Evolutionary conservation across 768 basidiomycete genomes (phyloP).

Genomic region (Chalciporus sphaerocephalus): DNA sequence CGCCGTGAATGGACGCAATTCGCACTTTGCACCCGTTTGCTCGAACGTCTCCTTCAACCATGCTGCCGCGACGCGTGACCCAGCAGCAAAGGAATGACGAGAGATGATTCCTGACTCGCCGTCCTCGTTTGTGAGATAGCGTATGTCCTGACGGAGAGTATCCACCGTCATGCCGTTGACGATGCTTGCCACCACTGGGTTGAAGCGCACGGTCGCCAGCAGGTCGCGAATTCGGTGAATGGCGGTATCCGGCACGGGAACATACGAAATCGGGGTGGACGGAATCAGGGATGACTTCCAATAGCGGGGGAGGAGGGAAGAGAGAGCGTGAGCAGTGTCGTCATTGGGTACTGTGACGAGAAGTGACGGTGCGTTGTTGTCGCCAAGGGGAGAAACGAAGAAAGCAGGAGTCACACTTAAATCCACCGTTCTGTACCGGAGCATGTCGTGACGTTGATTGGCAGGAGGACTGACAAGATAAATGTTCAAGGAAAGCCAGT

Average conservation of each 20-base stretch:
- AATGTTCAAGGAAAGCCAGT: slow-evolving; percentile 20
- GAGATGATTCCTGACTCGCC: slow-evolving; percentile 65
- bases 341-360: slow-evolving; percentile 45
- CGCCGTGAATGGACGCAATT: slow-evolving; percentile 55
- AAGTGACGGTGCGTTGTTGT: slow-evolving; percentile 37
- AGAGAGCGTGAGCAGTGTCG: slow-evolving; percentile 43
- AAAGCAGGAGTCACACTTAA: neutral
- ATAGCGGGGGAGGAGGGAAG: slow-evolving; percentile 62
- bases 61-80: slow-evolving; percentile 30
- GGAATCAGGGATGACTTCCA: slow-evolving; percentile 71
- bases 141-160: slow-evolving; percentile 65
- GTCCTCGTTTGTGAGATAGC: slow-evolving; percentile 84
- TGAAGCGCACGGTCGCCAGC: slow-evolving; percentile 57
- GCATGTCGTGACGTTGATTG: slow-evolving; percentile 17
- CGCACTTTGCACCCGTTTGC: slow-evolving; percentile 69
- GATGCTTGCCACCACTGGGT: slow-evolving; percentile 62
- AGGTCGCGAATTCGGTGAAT: slow-evolving; percentile 53
- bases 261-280: slow-evolving; percentile 39
- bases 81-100: slow-evolving; percentile 82
- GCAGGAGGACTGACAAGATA: slow-evolving; percentile 8
- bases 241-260: slow-evolving; percentile 55
- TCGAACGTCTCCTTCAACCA: slow-evolving; percentile 66
- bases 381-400: slow-evolving; percentile 38
- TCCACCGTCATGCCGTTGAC: slow-evolving; percentile 64
- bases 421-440: neutral